Evolutionary conservation across 2,329 filamentous ascomycete species (phyloP).

Genomic region (Chaetomiaceae sp.): DNA sequence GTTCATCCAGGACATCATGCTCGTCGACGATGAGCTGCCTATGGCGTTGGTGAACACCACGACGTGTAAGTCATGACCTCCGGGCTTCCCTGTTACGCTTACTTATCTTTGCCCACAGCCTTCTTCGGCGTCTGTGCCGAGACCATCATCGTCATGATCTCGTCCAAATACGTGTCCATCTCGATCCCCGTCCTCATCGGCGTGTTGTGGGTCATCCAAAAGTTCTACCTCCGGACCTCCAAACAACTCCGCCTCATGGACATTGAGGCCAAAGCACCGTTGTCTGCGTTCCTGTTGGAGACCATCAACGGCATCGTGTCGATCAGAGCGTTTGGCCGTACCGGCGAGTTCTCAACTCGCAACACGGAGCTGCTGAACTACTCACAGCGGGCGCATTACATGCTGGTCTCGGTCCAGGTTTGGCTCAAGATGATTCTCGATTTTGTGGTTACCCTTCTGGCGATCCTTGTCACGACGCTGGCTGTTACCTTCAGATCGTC

Average conservation of each 20-base stretch:
- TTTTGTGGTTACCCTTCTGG: constrained; percentile 29
- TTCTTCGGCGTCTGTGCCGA: constrained; percentile 12
- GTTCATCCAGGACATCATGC: constrained; percentile 55
- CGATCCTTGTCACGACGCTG: constrained; percentile 16
- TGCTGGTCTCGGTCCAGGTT: constrained; percentile 6
- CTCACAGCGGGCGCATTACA: constrained; percentile 10
- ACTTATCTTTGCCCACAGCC: background rate
- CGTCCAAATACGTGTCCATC: constrained; percentile 8
- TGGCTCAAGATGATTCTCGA: constrained; percentile 29
- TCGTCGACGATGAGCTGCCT: constrained; percentile 92
- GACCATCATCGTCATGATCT: constrained; percentile 14
- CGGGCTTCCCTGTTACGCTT: background rate
- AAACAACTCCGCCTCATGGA: constrained; percentile 52
- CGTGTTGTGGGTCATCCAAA: constrained; percentile 37
- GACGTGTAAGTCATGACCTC: background rate
- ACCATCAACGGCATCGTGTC: constrained; percentile 6
- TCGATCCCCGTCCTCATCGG: constrained; percentile 10
- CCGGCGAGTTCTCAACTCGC: constrained; percentile 5
- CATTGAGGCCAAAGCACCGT: constrained; percentile 45
- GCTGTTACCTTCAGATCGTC: constrained; percentile 10
- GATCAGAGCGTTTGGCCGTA: constrained; percentile 12
- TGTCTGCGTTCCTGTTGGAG: constrained; percentile 25
- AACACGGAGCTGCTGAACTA: constrained; percentile 11
- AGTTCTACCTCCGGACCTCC: constrained; percentile 52
- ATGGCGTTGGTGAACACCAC: constrained; percentile 82